Base-by-base conservation (phyloP, 2,329 filamentous ascomycete species). In the Stagonosporopsis tanaceti region DNA sequence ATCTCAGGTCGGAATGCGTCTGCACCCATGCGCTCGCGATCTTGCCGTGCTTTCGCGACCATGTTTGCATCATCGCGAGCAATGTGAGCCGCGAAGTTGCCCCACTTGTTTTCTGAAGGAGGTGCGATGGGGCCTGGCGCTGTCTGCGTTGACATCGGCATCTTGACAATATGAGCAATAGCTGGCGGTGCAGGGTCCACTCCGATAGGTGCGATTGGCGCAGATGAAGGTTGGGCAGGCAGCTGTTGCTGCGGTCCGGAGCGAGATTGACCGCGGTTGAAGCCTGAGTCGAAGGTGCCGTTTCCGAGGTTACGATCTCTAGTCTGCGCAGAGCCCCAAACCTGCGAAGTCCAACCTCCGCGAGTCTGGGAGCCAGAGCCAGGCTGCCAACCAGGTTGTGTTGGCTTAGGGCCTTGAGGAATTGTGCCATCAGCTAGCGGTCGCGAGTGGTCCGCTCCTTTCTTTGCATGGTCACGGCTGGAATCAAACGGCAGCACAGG, bases 231-330 rank as follows among this genome's bases (percentile, higher is more conserved):
- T 45, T 72, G 70, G 9, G 64, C 47, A 46, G 70, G 62, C 56
- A 73, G 65, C 9, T 51, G 66, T 52, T 66, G 67, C 45, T 71
- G 68, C 8, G 66, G 28, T 37, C 63, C 53, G 24, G 71, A 74
- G 46, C 80, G 73, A 50, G 79, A 78, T 12, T 83, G 76, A 17
- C 82, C 72, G 41, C 80, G 79, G 27, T 81, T 82, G 48, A 89
- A 80, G 63, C 87, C 85, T 12, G 85, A 82, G 54, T 85, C 87
- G 68, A 93, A 93, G 0, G 89, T 92, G 40, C 90, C 90, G 72
- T 93, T 93, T 3, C 90, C 90, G 20, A 93, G 86, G 11, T 86
- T 87, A 51, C 87, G 84, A 63, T 91, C 87, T 65, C 85, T 88
- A 52, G 86, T 58, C 57, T 71, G 86, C n/a, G 87, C 88, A 40